Evolutionary conservation across 73 alveolate genomes (phyloP), one percentile per base, ranked within the genome.

Genomic region (Tetrahymena thermophila): DNA sequence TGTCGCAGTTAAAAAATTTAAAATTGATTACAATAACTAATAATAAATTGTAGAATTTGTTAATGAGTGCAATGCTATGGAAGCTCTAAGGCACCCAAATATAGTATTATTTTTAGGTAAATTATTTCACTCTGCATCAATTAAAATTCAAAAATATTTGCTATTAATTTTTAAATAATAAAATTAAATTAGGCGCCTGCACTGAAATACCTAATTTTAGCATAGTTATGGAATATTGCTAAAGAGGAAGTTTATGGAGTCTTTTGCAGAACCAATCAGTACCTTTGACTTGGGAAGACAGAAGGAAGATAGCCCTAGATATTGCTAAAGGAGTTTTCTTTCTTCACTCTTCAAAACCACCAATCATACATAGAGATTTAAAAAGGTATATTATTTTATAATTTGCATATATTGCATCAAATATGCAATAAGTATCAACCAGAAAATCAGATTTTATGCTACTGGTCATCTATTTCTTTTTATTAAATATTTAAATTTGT

Each of bases 11-110:
- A 99, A 99, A 96, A 98, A 97, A 96, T 97, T 99, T 94, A 99
- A 99, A 94, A 98, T 97, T 85, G 89, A 71, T 71, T 98, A 98
- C 97, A 96, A 96, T 84, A 98, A 98, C 93, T 98, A 98, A 94
- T 99, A 98, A 58, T 97, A 98, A 85, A 97, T 98, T 34, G 98
- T 98, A 95, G 99, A 98, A 95, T 99, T 99, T 94, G 93, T 97
- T 28, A 98, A 98, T 83, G 99, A 99, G 98, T 98, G 99, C 89
- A 98, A 98, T 93, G 99, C 99, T 43, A 98, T 99, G 99, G 99
- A 98, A 95, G 98, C 98, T 83, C 95, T 99, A 58, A 98, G 99
- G 93, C 99, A 99, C 96, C 99, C 99, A 43, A 99, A 98, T 94
- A 98, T 98, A 25, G 99, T 99, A 34, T 96, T 98, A 96, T 99